Percentiles rank a stretch among this genome's conserved stretches.
Conservation (phyloP, 139 green algal genomes). For the Coelastrella sp. region DNA sequence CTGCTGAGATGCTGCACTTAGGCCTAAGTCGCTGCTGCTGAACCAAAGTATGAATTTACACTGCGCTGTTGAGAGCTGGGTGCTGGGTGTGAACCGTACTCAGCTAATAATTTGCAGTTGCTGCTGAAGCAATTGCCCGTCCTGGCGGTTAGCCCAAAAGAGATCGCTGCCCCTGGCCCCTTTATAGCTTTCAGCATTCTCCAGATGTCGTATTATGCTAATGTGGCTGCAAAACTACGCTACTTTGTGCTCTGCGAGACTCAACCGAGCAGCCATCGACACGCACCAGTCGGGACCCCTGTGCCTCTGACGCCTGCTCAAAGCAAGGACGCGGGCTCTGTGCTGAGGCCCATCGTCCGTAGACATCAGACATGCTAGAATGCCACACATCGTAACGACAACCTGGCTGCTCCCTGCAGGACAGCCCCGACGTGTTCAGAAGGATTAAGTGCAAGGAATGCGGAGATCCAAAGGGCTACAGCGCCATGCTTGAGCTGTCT, state of each 20-base stretch:
- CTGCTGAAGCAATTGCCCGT: neutral
- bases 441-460: too few relatives aligned
- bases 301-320: conserved; percentile 76
- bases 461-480: too few relatives aligned
- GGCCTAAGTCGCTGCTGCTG: too few relatives aligned
- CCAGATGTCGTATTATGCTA: neutral
- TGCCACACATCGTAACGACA: conserved; percentile 77
- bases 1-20: too few relatives aligned
- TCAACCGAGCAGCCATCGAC: neutral
- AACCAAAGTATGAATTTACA: too few relatives aligned
- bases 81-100: too few relatives aligned
- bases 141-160: too few relatives aligned
- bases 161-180: neutral
- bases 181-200: neutral
- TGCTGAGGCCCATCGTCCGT: conserved; percentile 69
- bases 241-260: neutral
- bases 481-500: neutral
- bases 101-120: neutral
- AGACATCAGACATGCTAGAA: conserved; percentile 72
- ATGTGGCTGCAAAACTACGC: neutral
- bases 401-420: neutral
- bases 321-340: conserved; percentile 63
- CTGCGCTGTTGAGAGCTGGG: too few relatives aligned
- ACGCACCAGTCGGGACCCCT: conserved; percentile 87
- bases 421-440: neutral